Percentiles rank a stretch among this genome's conserved stretches.
Conservation (phyloP, 192 early-diverging fungal genomes). For the Chytriomyces sp. region DNA sequence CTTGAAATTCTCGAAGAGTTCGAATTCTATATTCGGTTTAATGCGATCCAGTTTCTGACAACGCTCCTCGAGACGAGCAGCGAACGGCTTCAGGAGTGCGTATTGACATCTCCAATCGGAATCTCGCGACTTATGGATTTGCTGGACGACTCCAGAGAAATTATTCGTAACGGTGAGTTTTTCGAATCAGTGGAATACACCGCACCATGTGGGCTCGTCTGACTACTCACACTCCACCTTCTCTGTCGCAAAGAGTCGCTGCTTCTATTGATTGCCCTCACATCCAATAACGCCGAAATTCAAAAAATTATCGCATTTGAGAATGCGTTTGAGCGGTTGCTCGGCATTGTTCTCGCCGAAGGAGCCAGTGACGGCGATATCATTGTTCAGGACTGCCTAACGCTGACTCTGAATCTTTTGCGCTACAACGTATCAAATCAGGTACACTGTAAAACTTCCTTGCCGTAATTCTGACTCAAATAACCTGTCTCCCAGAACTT, state of each 20-base stretch:
- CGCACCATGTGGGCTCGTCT: background rate
- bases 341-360: slow-evolving; percentile 88
- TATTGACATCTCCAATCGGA: slow-evolving; percentile 78
- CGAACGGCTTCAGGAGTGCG: slow-evolving; percentile 75
- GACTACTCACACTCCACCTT: background rate
- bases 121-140: slow-evolving; percentile 84
- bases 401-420: slow-evolving; percentile 88
- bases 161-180: slow-evolving; percentile 87
- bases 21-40: slow-evolving; percentile 95
- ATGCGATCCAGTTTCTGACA: slow-evolving; percentile 83
- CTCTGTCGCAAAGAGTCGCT: slow-evolving; percentile 74
- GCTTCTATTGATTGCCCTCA: slow-evolving; percentile 86
- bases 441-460: slow-evolving; percentile 51
- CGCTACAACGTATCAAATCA: slow-evolving; percentile 98
- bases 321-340: slow-evolving; percentile 92
- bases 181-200: background rate
- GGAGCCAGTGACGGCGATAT: slow-evolving; percentile 91
- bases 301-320: slow-evolving; percentile 99
- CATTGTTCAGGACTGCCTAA: slow-evolving; percentile 95
- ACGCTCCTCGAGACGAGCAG: slow-evolving; percentile 70
- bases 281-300: slow-evolving; percentile 91
- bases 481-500: slow-evolving; percentile 63
- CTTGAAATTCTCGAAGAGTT: slow-evolving; percentile 87
- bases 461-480: background rate
- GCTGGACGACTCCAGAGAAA: slow-evolving; percentile 89